Percentiles rank a stretch among this genome's conserved stretches.
Conservation (phyloP, 176 grass and related monocot species). For the Neostapfia colusana region DNA sequence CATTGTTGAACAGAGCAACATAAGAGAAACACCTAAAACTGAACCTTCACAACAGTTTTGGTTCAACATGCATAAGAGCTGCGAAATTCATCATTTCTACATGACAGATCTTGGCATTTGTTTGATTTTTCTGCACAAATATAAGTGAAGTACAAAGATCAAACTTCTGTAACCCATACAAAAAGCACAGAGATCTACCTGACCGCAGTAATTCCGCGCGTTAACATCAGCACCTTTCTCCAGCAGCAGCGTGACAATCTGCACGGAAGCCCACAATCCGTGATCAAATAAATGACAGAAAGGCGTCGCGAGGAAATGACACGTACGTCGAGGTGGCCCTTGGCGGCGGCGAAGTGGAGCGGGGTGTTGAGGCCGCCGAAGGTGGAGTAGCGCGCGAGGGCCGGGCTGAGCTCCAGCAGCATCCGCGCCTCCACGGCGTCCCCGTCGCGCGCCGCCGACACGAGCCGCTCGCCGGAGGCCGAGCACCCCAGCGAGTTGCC, state of each 20-base stretch:
- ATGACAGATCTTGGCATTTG: conserved; percentile 45
- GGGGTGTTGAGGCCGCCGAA: conserved; percentile 95
- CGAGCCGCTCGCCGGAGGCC: conserved; percentile 85
- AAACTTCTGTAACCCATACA: neutral
- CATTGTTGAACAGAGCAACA: neutral
- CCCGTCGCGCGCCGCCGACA: conserved; percentile 94
- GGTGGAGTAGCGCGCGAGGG: conserved; percentile 90
- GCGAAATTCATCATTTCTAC: neutral
- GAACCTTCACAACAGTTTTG: conserved; percentile 10
- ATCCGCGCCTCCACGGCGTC: conserved; percentile 87
- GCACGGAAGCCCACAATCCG: conserved; percentile 3
- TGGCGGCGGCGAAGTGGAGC: conserved; percentile 90
- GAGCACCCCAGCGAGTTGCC: conserved; percentile 98
- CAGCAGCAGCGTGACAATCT: conserved; percentile 90
- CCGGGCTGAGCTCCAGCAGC: conserved; percentile 90
- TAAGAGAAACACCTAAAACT: conserved; percentile 4
- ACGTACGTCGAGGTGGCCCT: conserved; percentile 88
- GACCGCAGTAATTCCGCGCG: conserved; percentile 94
- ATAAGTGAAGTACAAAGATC: conserved; percentile 16
- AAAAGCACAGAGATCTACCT: conserved; percentile 54
- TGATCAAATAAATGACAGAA: conserved; percentile 28
- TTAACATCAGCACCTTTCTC: conserved; percentile 92
- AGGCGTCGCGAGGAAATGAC: neutral
- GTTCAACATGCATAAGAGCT: neutral
- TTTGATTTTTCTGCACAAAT: neutral